Evolutionary conservation across 225 moss, liverwort and hornwort species (phyloP).

Genomic region (Pseudisothecium myosuroides): DNA sequence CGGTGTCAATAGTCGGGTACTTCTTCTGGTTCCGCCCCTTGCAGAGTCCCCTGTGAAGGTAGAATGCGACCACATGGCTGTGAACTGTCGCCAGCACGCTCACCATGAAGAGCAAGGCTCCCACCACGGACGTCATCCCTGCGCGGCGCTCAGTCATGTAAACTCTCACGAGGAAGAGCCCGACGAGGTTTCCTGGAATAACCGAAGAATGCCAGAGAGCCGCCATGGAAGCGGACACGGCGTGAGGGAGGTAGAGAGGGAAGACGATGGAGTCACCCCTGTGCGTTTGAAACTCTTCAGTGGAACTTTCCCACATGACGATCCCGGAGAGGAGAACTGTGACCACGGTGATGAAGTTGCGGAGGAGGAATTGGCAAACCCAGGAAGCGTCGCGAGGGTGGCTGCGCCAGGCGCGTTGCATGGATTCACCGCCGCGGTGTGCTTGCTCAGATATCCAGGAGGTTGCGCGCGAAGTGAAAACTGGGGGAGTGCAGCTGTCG

Average conservation of each 20-base stretch:
- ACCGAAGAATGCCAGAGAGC: conserved; percentile 22
- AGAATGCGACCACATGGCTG: conserved; percentile 19
- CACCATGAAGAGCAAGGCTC: conserved; percentile 6
- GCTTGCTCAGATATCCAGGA: background rate
- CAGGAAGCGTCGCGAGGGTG: background rate
- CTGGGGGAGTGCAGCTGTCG: background rate
- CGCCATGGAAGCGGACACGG: conserved; percentile 35
- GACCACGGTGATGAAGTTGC: conserved; percentile 6
- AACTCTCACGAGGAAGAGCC: conserved; percentile 15
- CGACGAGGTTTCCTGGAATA: conserved; percentile 33
- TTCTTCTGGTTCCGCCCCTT: background rate
- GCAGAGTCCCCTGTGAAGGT: conserved; percentile 34
- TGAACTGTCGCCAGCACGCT: background rate
- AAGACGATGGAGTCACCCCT: conserved; percentile 17
- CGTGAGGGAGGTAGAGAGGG: conserved; percentile 48
- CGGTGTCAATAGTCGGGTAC: conserved; percentile 51
- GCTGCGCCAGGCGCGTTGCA: background rate
- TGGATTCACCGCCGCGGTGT: background rate
- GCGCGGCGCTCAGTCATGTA: conserved; percentile 6
- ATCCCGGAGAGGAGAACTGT: conserved; percentile 14
- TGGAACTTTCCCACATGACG: conserved; percentile 45
- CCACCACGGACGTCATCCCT: background rate
- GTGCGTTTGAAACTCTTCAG: conserved; percentile 1
- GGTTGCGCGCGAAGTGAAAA: background rate
- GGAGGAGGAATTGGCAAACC: background rate